These are phyloP conservation scores for Diaporthe capsici DNA, from an alignment of 2,329 filamentous ascomycete species.

Conservation along the genomic window DNA sequence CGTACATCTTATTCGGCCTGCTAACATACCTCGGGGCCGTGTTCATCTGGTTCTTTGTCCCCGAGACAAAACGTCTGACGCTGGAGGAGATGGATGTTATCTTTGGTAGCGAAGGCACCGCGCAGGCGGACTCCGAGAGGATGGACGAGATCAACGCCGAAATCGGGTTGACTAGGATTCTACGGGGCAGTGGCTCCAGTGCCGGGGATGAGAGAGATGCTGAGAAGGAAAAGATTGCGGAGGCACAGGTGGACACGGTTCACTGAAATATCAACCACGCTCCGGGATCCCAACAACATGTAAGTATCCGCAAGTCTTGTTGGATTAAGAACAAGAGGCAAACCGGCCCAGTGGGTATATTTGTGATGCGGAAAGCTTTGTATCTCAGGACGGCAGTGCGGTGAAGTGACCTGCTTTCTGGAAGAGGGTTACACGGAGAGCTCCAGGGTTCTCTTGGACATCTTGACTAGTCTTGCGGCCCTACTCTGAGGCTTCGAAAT, in stretches of 20 bases:
- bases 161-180: conserved; percentile 70
- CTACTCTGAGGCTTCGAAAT: not conserved
- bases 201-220: conserved; percentile 43
- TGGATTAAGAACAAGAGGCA: not conserved
- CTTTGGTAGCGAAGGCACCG: conserved; percentile 76
- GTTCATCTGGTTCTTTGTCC: conserved; percentile 75
- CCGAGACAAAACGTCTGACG: conserved; percentile 74
- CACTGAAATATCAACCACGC: not conserved
- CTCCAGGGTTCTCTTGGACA: not conserved
- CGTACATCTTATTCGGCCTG: conserved; percentile 79
- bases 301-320: too few relatives aligned
- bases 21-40: conserved; percentile 73
- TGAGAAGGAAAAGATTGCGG: conserved; percentile 45
- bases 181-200: conserved; percentile 48
- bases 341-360: not conserved
- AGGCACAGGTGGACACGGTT: conserved; percentile 32
- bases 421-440: not conserved
- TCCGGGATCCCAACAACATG: too few relatives aligned
- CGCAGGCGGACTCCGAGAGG: conserved; percentile 75
- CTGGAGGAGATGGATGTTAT: conserved; percentile 79
- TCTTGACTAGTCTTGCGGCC: not conserved
- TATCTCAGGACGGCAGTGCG: not conserved
- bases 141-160: conserved; percentile 82
- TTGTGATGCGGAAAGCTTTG: too few relatives aligned
- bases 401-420: not conserved